phyloP scores from a whole-genome alignment of 2,329 filamentous ascomycete genomes.

The Colletotrichum sp. region DNA sequence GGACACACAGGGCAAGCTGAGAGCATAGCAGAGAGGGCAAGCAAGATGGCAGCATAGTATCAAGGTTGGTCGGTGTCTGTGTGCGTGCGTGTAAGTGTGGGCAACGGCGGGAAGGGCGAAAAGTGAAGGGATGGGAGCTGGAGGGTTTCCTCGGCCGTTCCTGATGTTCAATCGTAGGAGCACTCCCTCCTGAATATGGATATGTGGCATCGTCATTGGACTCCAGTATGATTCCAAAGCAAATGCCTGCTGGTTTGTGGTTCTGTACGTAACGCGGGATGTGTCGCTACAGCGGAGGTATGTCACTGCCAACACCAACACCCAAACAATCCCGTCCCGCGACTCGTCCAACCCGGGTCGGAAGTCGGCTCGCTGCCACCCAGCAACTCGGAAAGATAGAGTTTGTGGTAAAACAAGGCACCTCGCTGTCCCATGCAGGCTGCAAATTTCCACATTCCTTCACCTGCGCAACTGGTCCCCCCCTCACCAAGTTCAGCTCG shows the following conservation, averaged over 20 bases:
- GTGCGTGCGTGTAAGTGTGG: background rate
- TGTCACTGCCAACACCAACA: background rate
- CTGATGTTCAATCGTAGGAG: background rate
- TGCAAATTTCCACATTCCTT: constrained; percentile 18
- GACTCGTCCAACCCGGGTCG: constrained; percentile 17
- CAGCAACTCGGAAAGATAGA: constrained; percentile 17
- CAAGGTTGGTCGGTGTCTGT: background rate
- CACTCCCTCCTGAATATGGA: background rate
- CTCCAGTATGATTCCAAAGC: background rate
- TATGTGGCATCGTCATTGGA: background rate
- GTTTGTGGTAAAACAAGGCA: constrained; percentile 21
- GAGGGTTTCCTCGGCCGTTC: background rate
- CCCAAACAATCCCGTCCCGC: background rate
- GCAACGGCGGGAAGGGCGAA: constrained; percentile 9
- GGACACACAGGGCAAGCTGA: background rate
- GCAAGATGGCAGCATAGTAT: background rate
- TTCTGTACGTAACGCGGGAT: background rate
- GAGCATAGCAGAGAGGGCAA: background rate
- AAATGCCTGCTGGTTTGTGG: background rate
- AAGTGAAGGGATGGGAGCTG: constrained; percentile 8
- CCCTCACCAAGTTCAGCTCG: background rate
- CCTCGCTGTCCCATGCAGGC: constrained; percentile 8
- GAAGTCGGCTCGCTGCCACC: constrained; percentile 16
- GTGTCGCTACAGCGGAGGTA: background rate
- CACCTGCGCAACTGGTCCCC: background rate